phyloP scores from a whole-genome alignment of 176 grass and related monocot species.

The Otatea glauca region DNA sequence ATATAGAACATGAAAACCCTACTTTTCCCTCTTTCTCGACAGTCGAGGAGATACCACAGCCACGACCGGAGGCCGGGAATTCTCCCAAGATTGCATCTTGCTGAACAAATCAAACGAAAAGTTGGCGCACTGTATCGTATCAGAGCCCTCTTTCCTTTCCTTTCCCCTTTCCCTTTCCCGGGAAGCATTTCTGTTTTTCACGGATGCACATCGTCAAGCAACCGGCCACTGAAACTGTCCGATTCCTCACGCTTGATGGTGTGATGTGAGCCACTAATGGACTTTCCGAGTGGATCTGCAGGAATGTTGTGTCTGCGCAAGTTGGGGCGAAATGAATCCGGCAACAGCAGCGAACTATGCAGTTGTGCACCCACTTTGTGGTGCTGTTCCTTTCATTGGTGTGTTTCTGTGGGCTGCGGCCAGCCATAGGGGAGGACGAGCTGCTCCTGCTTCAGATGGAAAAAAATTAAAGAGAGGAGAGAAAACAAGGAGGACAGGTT shows the following conservation, averaged over 20 bases:
- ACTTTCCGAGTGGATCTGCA: conserved; percentile 37
- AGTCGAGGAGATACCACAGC: conserved; percentile 32
- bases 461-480: background rate
- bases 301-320: background rate
- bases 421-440: background rate
- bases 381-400: background rate
- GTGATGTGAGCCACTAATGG: conserved; percentile 14
- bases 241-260: background rate
- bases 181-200: conserved; percentile 33
- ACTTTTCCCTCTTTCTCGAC: background rate
- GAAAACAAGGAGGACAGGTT: background rate
- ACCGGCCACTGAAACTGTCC: conserved; percentile 5
- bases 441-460: background rate
- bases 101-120: conserved; percentile 35
- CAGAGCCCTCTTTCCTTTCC: conserved; percentile 2
- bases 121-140: background rate
- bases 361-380: background rate
- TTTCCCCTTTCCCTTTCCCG: background rate
- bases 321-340: conserved; percentile 29
- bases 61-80: conserved; percentile 37
- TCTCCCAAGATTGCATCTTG: conserved; percentile 29
- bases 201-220: background rate
- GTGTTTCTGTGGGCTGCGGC: background rate
- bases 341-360: conserved; percentile 34
- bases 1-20: background rate